These are phyloP conservation scores for Cladosporium sp. DNA, from an alignment of 2,329 filamentous ascomycete genomes.

Conservation along the genomic window DNA sequence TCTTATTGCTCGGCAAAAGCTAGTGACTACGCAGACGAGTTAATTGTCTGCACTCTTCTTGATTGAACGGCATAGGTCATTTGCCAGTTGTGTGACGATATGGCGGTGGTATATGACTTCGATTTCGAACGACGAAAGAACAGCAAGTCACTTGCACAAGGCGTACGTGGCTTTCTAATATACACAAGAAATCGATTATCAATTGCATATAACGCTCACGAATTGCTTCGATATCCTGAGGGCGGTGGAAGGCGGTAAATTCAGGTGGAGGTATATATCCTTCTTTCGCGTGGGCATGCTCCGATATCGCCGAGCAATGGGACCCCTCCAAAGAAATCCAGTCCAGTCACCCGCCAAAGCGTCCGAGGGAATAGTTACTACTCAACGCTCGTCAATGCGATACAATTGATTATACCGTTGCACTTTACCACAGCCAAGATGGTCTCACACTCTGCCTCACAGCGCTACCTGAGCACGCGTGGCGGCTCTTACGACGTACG, in stretches of 20 bases:
- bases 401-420: background rate
- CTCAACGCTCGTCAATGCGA: background rate
- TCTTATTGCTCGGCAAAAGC: background rate
- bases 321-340: conserved; percentile 9
- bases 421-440: background rate
- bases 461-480: conserved; percentile 63
- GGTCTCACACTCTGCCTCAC: conserved; percentile 52
- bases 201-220: background rate
- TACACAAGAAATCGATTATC: background rate
- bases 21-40: background rate
- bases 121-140: too few relatives aligned
- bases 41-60: background rate
- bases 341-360: conserved; percentile 7
- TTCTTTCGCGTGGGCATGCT: background rate
- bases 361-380: conserved; percentile 3
- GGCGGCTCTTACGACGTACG: conserved; percentile 64
- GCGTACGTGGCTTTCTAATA: background rate
- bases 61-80: background rate
- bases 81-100: background rate
- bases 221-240: background rate
- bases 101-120: background rate
- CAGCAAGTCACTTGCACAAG: too few relatives aligned
- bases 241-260: background rate
- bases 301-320: background rate
- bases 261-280: background rate